Base-by-base conservation (phyloP, 2,329 filamentous ascomycete species). In the Botryosphaeria dothidea region DNA sequence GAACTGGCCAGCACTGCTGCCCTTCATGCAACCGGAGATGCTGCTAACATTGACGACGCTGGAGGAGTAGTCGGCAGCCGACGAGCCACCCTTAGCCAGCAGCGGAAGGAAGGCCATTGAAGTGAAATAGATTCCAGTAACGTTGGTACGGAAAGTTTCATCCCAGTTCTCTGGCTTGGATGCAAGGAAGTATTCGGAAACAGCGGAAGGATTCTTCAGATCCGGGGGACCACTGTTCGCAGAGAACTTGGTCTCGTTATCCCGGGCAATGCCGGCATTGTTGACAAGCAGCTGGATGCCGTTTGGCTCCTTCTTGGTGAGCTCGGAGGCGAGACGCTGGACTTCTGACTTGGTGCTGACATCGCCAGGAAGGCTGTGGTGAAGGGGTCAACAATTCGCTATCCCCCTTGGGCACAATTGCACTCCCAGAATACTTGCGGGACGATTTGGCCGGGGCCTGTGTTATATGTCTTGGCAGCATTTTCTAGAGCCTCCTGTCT, bases 261-360 rank as follows among this genome's bases (percentile, higher is more conserved):
- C 85, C 34, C 78, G 76, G 15, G 84, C 83, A 63, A 85, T 79
- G 1, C 84, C 83, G 8, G 83, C 83, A 62, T 84, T 85, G 71
- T 85, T 85, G 21, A 85, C 81, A 6, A 85, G 77, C 51, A 87
- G 71, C 64, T 86, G 83, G 31, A 87, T 82, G 3, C 84, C 84
- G 7, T 81, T 79, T 1, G 81, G 75, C 69, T 86, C 84, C 66
- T 82, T 81, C 65, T 75, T 66, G 56, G 72, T 70, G 11, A 82
- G 68, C 63, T 80, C 77, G 41, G 78, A 73, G 45, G 77, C 78
- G 13, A 81, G 72, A 21, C 76, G 72, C 57, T 79, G 71, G n/a
- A 77, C 71, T 8, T 84, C 83, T 9, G 82, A 77, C 68, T 86
- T 86, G 19, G 79, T 79, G 67, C 80, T 82, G 41, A 84, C 79